Base-by-base conservation (phyloP, 108 stramenopile species). In the Discostella pseudostelligera region DNA sequence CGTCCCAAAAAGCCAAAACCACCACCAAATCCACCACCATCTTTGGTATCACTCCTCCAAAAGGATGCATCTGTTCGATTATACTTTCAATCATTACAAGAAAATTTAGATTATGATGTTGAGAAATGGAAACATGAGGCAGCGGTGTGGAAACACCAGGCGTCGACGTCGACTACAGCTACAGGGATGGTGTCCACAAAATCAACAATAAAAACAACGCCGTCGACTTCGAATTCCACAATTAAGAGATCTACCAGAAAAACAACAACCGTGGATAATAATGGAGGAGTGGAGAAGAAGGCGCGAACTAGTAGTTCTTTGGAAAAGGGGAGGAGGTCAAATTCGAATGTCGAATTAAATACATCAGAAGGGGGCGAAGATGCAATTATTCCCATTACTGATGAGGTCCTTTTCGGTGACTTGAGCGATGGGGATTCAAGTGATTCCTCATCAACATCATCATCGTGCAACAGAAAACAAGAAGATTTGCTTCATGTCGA, bases 61-160 rank as follows among this genome's bases (percentile, higher is more conserved):
- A 71, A 65, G 13, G 83, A 89, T 61, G 49, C 65, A 3, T 48
- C 60, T 0, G 91, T 89, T 12, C 58, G 86, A 17, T 26, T 50
- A 3, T 92, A 89, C 59, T 89, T 92, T 67, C 48, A 59, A 43
- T 67, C 86, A 8, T 58, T 92, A 48, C 86, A 89, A 59, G 67
- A 59, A 24, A 87, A 87, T 73, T 59, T 89, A 14, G 80, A 81
- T 46, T 83, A 81, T 26, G 91, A 92, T 72, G 87, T 88, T 0
- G 65, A 69, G 12, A 79, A 81, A 51, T 92, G 91, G 91, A 87
- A 86, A 55, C 46, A 59, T 16, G 74, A 85, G 28, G 82, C 84
- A 1, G 46, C 49, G 36, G 4, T 59, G 12, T 80, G 70, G 70
- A 76, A 65, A 40, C 49, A 53, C 0, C 26, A 48, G 51, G 69